These are phyloP conservation scores for Nigrospora oryzae DNA, from an alignment of 2,329 filamentous ascomycete species.

Conservation along the genomic window DNA sequence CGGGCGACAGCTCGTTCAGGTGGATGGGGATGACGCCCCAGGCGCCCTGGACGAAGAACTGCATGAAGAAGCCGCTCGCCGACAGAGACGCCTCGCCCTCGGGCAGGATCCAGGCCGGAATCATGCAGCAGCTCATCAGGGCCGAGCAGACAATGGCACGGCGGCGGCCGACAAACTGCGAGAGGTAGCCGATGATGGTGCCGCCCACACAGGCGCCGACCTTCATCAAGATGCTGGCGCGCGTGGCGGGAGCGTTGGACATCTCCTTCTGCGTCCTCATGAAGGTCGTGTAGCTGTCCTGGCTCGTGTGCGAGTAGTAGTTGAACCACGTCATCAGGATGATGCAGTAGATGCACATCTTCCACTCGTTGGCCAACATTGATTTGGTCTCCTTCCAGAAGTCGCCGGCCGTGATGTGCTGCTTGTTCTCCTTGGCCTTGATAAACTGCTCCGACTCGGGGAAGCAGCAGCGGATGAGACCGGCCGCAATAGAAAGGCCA, in stretches of 20 bases:
- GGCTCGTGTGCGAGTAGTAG: slow-evolving; percentile 69
- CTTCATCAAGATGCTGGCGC: slow-evolving; percentile 78
- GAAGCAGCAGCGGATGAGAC: slow-evolving; percentile 58
- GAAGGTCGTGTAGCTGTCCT: slow-evolving; percentile 77
- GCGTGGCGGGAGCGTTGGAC: slow-evolving; percentile 51
- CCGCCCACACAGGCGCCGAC: slow-evolving; percentile 68
- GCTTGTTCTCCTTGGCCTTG: slow-evolving; percentile 55
- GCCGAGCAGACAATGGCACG: slow-evolving; percentile 55
- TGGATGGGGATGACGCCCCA: slow-evolving; percentile 66
- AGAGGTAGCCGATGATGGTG: slow-evolving; percentile 61
- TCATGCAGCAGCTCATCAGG: slow-evolving; percentile 50
- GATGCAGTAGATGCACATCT: slow-evolving; percentile 68
- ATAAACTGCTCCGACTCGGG: slow-evolving; percentile 70
- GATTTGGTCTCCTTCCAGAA: slow-evolving; percentile 64
- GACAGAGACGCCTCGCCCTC: slow-evolving; percentile 50
- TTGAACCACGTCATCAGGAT: slow-evolving; percentile 73
- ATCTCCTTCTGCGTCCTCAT: slow-evolving; percentile 68
- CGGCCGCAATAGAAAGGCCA: slow-evolving; percentile 59
- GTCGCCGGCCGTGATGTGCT: slow-evolving; percentile 35
- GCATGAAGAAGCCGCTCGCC: slow-evolving; percentile 59
- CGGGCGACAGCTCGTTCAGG: slow-evolving; percentile 64
- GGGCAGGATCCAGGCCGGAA: slow-evolving; percentile 65
- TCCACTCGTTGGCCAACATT: slow-evolving; percentile 66
- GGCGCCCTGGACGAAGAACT: slow-evolving; percentile 59
- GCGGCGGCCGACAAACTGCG: slow-evolving; percentile 67